These are phyloP conservation scores for Pilaira anomala DNA, from an alignment of 192 early-diverging fungal species.

Conservation along the genomic window DNA sequence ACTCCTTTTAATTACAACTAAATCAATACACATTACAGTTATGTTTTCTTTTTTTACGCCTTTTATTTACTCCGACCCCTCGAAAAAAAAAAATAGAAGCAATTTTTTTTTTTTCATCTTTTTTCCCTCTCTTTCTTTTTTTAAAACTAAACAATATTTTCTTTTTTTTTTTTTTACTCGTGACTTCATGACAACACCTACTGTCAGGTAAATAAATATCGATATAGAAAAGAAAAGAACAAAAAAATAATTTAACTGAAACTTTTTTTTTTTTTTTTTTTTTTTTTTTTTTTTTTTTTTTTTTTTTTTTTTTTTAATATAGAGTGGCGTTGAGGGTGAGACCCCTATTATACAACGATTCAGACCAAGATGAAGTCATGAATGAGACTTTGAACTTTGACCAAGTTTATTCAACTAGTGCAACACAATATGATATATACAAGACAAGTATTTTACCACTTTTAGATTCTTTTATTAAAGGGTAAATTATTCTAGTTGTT, in stretches of 20 bases:
- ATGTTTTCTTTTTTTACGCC: too few species aligned
- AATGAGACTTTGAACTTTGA: slow-evolving; percentile 67
- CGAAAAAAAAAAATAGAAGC: too few species aligned
- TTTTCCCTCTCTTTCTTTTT: not conserved
- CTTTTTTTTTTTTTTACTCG: not conserved
- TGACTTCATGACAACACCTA: not conserved
- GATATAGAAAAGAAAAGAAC: too few species aligned
- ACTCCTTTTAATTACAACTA: too few species aligned
- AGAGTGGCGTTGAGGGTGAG: slow-evolving; percentile 78
- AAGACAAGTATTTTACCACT: slow-evolving; percentile 57
- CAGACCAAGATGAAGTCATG: slow-evolving; percentile 43
- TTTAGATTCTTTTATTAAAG: slow-evolving; percentile 66
- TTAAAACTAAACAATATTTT: too few species aligned
- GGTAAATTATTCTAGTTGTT: slow-evolving; percentile 38
- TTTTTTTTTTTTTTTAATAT: slow-evolving; percentile 1
- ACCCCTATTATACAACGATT: slow-evolving; percentile 64
- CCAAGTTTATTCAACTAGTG: slow-evolving; percentile 56
- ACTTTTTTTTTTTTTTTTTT: too few species aligned
- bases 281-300: too few species aligned
- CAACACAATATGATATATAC: slow-evolving; percentile 58
- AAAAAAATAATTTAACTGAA: too few species aligned
- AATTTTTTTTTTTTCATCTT: too few species aligned
- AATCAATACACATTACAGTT: too few species aligned
- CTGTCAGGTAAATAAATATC: not conserved
- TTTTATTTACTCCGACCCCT: too few species aligned